A percentile compares a stretch with the other conserved stretches of the same genome.
These are phyloP conservation scores for Irpex rosettiformis DNA, from an alignment of 1,284 basidiomycete species.

Conservation along the genomic window DNA sequence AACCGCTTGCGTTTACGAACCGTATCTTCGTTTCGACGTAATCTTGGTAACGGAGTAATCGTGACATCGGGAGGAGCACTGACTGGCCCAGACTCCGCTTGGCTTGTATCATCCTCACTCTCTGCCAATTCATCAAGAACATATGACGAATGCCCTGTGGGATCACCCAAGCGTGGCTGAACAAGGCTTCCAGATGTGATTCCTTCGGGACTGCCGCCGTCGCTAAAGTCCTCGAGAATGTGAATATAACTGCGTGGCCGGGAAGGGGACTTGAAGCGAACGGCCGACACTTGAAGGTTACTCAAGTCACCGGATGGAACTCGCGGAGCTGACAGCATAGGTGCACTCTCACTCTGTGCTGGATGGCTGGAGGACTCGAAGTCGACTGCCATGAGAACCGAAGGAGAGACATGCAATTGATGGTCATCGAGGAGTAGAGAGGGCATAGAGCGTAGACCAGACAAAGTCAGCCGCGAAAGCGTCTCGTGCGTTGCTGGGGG, in stretches of 20 bases:
- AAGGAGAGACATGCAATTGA: slow-evolving; percentile 25
- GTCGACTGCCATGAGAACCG: slow-evolving; percentile 42
- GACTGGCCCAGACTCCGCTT: background rate
- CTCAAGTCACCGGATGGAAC: slow-evolving; percentile 14
- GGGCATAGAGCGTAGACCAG: slow-evolving; percentile 43
- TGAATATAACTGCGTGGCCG: slow-evolving; percentile 62
- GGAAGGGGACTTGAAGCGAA: slow-evolving; percentile 34
- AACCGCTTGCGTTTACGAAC: slow-evolving; percentile 62
- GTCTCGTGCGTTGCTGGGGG: slow-evolving; percentile 23
- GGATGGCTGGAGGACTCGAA: slow-evolving; percentile 22
- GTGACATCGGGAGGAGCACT: slow-evolving; percentile 1
- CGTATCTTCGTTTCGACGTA: slow-evolving; percentile 50
- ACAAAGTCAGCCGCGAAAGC: slow-evolving; percentile 38
- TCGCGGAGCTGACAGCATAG: background rate
- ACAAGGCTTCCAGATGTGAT: slow-evolving; percentile 24
- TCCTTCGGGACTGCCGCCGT: slow-evolving; percentile 5
- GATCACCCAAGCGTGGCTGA: slow-evolving; percentile 24
- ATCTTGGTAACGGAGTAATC: slow-evolving; percentile 13
- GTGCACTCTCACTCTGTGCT: background rate
- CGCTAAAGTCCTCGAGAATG: slow-evolving; percentile 58
- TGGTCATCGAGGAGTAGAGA: slow-evolving; percentile 44
- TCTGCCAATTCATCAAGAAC: slow-evolving; percentile 23
- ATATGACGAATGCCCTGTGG: slow-evolving; percentile 19
- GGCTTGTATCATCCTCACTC: slow-evolving; percentile 15
- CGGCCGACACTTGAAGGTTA: slow-evolving; percentile 25